Evolutionary conservation across 805 yeast genomes (phyloP), one percentile per base, ranked within the genome.

Genomic region (Hanseniaspora pseudoguilliermondii): DNA sequence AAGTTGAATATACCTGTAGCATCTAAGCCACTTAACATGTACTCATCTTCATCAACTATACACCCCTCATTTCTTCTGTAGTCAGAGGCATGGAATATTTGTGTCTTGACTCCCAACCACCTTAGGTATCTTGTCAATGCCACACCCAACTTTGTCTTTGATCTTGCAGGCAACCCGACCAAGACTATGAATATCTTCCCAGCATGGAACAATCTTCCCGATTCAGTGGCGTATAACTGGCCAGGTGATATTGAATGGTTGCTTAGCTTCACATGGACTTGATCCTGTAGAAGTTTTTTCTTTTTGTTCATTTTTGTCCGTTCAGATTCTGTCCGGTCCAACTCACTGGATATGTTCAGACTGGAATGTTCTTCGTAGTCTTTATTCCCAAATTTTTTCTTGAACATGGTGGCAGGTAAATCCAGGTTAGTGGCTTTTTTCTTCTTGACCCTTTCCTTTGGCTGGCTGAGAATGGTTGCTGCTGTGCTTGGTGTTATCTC

Each of bases 81-180:
- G 67, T 93, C 95, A 25, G 96, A 93, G 59, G 90, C 78, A 69
- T 91, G 97, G 71, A 87, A 91, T 32, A 88, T 81, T 63, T 88
- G 90, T 1, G 96, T 83, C 64, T 86, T 83, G 21, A 93, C 97
- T 5, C 98, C 98, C 47, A 93, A 73, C 98, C 98, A 93, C 63
- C 97, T 78, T 61, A 95, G 74, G 68, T 90, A 93, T 57, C 98
- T 78, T 4, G 96, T 88, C 60, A 93, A 75, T 15, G 95, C 83
- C 41, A 91, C 97, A 6, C 96, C 84, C 51, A 91, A 74, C 66
- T 89, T 88, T 1, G 98, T 93, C 67, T 93, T 93, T 2, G 97
- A 97, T 49, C 97, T 77, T 1, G 96, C 97, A 2, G 98, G 97
- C 58, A 90, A 74, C 0, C 98, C 98, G 5, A 86, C 91, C 61